phyloP scores from a whole-genome alignment of 345 rosid species.

The Syzygium jambos region DNA sequence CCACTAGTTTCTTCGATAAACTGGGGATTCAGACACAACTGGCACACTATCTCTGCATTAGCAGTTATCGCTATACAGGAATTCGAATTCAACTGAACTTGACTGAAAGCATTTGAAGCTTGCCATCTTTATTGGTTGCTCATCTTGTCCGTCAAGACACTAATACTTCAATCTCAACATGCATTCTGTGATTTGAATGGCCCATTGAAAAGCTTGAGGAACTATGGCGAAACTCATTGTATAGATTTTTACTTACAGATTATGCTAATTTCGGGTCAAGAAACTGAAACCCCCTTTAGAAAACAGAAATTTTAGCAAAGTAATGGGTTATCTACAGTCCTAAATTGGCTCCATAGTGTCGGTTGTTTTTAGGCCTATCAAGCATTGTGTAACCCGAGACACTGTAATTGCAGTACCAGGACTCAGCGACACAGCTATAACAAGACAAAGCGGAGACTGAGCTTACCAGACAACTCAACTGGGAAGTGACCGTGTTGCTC shows the following conservation, averaged over 20 bases:
- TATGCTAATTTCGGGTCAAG: not conserved
- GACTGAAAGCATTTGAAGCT: not conserved
- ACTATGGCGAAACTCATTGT: not conserved
- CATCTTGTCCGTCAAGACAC: not conserved
- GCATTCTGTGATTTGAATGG: not conserved
- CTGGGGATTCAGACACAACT: not conserved
- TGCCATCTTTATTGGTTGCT: not conserved
- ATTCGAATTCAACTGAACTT: not conserved
- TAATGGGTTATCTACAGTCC: not conserved
- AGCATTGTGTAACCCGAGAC: not conserved
- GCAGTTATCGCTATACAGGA: not conserved
- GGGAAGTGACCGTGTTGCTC: slow-evolving; percentile 14
- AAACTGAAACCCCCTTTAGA: not conserved
- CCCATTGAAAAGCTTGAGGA: not conserved
- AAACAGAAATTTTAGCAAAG: not conserved
- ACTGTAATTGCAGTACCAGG: not conserved
- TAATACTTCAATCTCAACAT: not conserved
- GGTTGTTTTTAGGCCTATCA: not conserved
- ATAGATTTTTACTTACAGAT: not conserved
- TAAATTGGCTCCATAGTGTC: not conserved
- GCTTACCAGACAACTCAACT: slow-evolving; percentile 11
- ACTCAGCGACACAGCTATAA: not conserved
- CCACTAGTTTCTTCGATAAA: not conserved
- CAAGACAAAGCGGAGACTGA: not conserved
- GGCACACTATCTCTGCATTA: too few relatives aligned